Base-by-base conservation (phyloP, 1,284 basidiomycete species). In the Sporisorium graminicola region DNA sequence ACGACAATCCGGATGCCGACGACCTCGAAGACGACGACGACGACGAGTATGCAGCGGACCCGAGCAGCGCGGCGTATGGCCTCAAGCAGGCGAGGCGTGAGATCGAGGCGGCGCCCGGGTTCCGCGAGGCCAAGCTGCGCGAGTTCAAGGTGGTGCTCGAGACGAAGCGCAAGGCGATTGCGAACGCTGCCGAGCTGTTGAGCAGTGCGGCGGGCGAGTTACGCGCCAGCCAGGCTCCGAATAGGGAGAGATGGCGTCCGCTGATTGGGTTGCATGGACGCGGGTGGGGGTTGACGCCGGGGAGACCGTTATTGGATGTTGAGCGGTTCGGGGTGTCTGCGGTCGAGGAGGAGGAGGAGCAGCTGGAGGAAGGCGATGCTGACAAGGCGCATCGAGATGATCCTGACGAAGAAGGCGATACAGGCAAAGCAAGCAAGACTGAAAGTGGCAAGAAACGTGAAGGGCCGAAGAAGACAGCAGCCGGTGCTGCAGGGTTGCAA, bases 221-320 rank as follows among this genome's bases (percentile, higher is more conserved):
- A 37, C 27, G 73, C 14, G 8, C 20, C 6, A 58, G 62, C 20
- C 65, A 69, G 7, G 57, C 50, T 20, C 46, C 58, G 13, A 81
- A 82, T 54, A 24, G 71, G 18, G 73, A 74, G 43, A 27, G 81
- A 3, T 83, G 81, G 81, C 27, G 68, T 1, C 60, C 47, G 5
- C 58, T 83, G 35, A 65, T 66, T 13, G 64, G 61, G n/a, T 54
- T 81, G 29, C 66, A 77, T 53, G 64, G 59, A 27, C 40, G 74
- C 2, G 81, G 80, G 18, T 82, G 80, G 80, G 75, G 79, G 20
- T 27, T 82, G 33, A 80, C 77, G 5, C 74, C 78, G 0, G 80
- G 80, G 1, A 52, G 80, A n/a, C 80, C 80, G 22, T 60, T 82
- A 31, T 20, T 80, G 33, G 80, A 80, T 59, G 73, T 79, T 7